phyloP scores from a whole-genome alignment of 1,284 basidiomycete genomes.

The Fomitopsis palustris region DNA sequence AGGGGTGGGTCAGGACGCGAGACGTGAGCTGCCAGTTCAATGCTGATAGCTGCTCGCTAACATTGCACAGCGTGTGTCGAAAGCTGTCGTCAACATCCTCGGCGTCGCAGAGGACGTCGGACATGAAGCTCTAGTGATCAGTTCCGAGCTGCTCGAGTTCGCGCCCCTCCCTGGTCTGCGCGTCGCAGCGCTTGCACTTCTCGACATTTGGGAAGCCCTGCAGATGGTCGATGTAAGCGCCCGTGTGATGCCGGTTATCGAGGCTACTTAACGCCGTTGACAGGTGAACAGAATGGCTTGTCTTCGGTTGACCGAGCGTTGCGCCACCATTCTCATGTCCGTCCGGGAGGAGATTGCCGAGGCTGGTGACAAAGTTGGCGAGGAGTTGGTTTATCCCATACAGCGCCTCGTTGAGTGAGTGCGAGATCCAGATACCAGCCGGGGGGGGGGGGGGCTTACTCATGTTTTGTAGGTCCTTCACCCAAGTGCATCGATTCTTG shows the following conservation, averaged over 20 bases:
- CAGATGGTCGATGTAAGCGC: constrained; percentile 51
- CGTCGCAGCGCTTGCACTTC: constrained; percentile 42
- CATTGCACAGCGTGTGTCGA: constrained; percentile 20
- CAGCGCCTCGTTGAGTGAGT: constrained; percentile 50
- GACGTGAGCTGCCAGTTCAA: constrained; percentile 34
- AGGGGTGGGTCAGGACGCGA: constrained; percentile 44
- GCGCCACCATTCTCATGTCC: constrained; percentile 45
- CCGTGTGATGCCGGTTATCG: neutral
- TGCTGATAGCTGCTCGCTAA: neutral
- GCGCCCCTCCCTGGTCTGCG: constrained; percentile 53
- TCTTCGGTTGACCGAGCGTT: constrained; percentile 48
- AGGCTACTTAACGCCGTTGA: neutral
- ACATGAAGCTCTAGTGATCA: constrained; percentile 45
- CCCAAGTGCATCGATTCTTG: constrained; percentile 47
- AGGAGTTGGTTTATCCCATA: constrained; percentile 38
- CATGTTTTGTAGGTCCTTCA: constrained; percentile 26
- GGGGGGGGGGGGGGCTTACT: too few species aligned
- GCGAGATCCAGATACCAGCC: too few species aligned
- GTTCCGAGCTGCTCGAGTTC: constrained; percentile 37
- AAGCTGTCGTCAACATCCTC: constrained; percentile 42
- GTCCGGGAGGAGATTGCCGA: constrained; percentile 42
- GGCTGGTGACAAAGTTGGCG: constrained; percentile 34
- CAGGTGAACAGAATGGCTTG: constrained; percentile 56
- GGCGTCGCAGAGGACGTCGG: constrained; percentile 39
- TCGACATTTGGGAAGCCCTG: constrained; percentile 59